Evolutionary conservation across 2,329 filamentous ascomycete species (phyloP).

Genomic region (Aureobasidium melanogenum): DNA sequence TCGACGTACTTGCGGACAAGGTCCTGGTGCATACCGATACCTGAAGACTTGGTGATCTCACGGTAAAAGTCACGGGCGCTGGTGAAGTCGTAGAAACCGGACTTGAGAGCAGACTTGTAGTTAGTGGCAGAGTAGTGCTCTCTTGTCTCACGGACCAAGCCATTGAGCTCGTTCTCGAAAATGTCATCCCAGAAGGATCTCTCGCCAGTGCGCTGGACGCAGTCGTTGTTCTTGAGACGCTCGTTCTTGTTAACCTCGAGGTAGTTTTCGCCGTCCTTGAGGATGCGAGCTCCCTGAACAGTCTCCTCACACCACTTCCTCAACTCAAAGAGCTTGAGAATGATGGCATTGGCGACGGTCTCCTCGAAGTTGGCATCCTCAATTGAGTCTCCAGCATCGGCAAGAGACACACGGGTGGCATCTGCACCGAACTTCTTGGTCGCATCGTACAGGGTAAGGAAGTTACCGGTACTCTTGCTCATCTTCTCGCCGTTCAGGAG

Average conservation of each 20-base stretch:
- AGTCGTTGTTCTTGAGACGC: slow-evolving; percentile 42
- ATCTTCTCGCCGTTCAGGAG: slow-evolving; percentile 97
- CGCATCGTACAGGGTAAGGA: slow-evolving; percentile 79
- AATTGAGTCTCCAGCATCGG: slow-evolving; percentile 88
- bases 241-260: slow-evolving; percentile 32
- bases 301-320: slow-evolving; percentile 91
- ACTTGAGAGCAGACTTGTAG: slow-evolving; percentile 81
- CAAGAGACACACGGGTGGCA: slow-evolving; percentile 80
- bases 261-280: slow-evolving; percentile 36
- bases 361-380: slow-evolving; percentile 97
- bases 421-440: slow-evolving; percentile 92
- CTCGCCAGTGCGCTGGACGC: slow-evolving; percentile 64
- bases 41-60: slow-evolving; percentile 66
- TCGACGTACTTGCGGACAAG: slow-evolving; percentile 74
- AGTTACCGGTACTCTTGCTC: slow-evolving; percentile 96
- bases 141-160: slow-evolving; percentile 66
- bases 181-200: slow-evolving; percentile 75
- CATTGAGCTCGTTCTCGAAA: slow-evolving; percentile 90
- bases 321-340: slow-evolving; percentile 72
- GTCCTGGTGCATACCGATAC: slow-evolving; percentile 78
- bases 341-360: slow-evolving; percentile 82
- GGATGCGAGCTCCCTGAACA: slow-evolving; percentile 49
- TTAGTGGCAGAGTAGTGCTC: slow-evolving; percentile 70
- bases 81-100: slow-evolving; percentile 81
- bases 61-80: slow-evolving; percentile 84